Conservation (phyloP, 176 grass and related monocot genomes). For the Triticum monococcum region DNA sequence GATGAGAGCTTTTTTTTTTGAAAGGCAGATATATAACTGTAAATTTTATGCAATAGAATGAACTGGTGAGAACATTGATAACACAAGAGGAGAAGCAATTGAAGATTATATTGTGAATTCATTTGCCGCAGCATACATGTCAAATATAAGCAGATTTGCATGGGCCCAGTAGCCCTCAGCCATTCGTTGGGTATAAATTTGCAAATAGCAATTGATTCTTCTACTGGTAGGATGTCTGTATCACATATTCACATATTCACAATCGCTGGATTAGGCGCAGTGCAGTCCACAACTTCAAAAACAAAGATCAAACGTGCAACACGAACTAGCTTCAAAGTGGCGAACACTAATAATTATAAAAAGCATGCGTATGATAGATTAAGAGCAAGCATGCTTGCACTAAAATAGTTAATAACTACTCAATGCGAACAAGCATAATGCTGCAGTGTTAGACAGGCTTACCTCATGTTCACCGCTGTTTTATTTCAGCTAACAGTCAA, state of each 20-base stretch:
- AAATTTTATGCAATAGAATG: not conserved
- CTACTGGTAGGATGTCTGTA: not conserved
- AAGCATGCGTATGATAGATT: not conserved
- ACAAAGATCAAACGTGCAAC: constrained; percentile 8
- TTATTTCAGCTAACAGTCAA: not conserved
- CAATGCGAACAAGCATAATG: not conserved
- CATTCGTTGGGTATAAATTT: not conserved
- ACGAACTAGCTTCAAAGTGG: constrained; percentile 5
- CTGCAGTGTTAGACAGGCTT: not conserved
- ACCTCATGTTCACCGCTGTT: not conserved
- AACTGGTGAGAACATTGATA: not conserved
- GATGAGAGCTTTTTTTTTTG: no score
- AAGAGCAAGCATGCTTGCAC: not conserved
- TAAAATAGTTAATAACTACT: not conserved
- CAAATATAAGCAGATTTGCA: no score
- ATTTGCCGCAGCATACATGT: not conserved
- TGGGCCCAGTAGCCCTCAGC: not conserved
- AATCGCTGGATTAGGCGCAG: not conserved
- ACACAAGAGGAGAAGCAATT: not conserved
- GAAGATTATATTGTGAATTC: not conserved
- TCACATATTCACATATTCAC: not conserved
- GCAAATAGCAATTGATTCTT: not conserved
- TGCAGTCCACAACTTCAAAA: not conserved
- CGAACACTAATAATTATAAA: not conserved
- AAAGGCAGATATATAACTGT: no score